A percentile compares a stretch with the other conserved stretches of the same genome.
phyloP scores from a whole-genome alignment of 2,329 filamentous ascomycete genomes.

The Aspergillus eucalypticola region DNA sequence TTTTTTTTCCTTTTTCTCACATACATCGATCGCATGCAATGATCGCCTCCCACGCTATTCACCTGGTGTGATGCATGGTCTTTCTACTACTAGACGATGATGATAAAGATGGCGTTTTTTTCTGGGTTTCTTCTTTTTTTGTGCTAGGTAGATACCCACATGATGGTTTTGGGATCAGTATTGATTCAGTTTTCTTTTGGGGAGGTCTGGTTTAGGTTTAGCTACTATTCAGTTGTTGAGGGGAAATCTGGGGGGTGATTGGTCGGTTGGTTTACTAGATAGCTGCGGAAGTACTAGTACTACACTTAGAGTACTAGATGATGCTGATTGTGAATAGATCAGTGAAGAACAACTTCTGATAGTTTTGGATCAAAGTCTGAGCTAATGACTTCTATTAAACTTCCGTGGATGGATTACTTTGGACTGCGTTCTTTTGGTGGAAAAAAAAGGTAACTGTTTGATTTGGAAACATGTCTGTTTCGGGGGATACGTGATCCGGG shows the following conservation, averaged over 20 bases:
- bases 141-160: slow-evolving; percentile 1
- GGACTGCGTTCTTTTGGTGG: neutral
- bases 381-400: too few relatives aligned
- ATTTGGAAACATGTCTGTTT: neutral
- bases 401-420: neutral
- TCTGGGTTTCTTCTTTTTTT: neutral
- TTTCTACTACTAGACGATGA: too few relatives aligned
- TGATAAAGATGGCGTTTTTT: neutral
- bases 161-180: neutral
- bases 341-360: too few relatives aligned
- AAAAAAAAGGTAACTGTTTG: neutral
- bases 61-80: too few relatives aligned
- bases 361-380: too few relatives aligned
- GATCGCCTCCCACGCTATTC: too few relatives aligned
- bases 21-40: neutral
- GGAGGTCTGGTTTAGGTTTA: neutral
- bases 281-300: too few relatives aligned
- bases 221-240: neutral
- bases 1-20: neutral
- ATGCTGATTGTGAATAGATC: too few relatives aligned
- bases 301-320: too few relatives aligned
- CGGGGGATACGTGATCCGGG: neutral
- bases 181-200: neutral
- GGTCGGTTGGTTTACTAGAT: too few relatives aligned
- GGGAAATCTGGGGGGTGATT: too few relatives aligned